Base-by-base conservation (phyloP, 169 alveolate species). In the Miamiensis avidus region DNA sequence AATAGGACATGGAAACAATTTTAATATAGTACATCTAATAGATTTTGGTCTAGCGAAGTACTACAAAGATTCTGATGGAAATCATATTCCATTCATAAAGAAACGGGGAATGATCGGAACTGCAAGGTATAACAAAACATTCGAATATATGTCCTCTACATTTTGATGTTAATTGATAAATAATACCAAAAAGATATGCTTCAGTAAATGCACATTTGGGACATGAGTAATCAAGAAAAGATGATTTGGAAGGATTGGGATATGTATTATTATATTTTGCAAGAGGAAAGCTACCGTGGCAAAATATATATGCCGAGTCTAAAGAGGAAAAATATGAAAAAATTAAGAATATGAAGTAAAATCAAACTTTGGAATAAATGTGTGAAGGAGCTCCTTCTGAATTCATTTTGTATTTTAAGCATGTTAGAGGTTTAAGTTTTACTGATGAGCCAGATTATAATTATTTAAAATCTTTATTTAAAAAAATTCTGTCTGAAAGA, bases 161-260 rank as follows among this genome's bases (percentile, higher is more conserved):
- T n/a, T n/a, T n/a, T n/a, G n/a, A n/a, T n/a, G n/a, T n/a, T n/a
- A n/a, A n/a, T n/a, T n/a, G n/a, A n/a, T n/a, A n/a, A n/a, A n/a
- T n/a, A n/a, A n/a, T n/a, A n/a, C n/a, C n/a, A n/a, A n/a, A n/a
- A n/a, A 79, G 84, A 84, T 88, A 88, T 65, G 91, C 87, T 0
- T 65, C 82, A 34, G 65, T 78, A 16, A 88, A 88, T 84, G 88
- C 90, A 29, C 92, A 88, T 79, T 33, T 84, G 29, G 92, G 92
- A n/a, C 76, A 29, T 76, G 96, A 93, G 74, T 88, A 93, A 83
- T 82, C 91, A 28, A 31, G 95, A 74, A 88, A 95, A 83, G 97
- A 94, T 84, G 97, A 94, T 88, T 81, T 94, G 27, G 97, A 94
- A 85, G 91, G 94, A 11, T 73, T 94, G n/a, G 95, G 93, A 0